phyloP scores from a whole-genome alignment of 306 rosid species.

The Trichosanthes cucumerina region DNA sequence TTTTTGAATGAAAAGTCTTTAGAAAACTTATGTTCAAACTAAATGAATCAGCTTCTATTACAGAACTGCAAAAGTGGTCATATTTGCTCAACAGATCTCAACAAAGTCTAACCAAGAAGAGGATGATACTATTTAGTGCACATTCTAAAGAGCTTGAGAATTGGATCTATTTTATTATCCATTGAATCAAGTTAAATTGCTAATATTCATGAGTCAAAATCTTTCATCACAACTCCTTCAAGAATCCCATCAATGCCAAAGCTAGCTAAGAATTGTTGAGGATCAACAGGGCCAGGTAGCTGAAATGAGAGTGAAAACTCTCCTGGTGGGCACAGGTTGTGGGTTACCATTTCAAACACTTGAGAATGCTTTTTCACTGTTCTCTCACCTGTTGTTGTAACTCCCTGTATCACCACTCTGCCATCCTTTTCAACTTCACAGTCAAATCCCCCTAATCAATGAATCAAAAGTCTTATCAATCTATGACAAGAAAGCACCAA shows the following conservation, averaged over 20 bases:
- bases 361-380: conserved; percentile 47
- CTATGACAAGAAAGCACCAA: neutral
- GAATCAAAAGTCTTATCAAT: conserved; percentile 12
- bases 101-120: neutral
- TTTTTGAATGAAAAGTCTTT: neutral
- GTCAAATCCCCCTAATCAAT: conserved; percentile 48
- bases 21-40: neutral
- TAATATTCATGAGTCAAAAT: neutral
- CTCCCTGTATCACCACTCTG: conserved; percentile 40
- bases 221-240: conserved; percentile 68
- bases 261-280: conserved; percentile 42
- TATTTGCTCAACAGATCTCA: neutral
- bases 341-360: conserved; percentile 64
- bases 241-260: conserved; percentile 68
- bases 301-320: conserved; percentile 54
- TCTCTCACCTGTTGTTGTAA: conserved; percentile 65
- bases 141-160: neutral
- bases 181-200: neutral
- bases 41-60: neutral
- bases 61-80: neutral
- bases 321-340: conserved; percentile 68
- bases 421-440: conserved; percentile 59
- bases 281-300: conserved; percentile 77
- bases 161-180: neutral
- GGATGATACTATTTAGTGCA: neutral